Conservation (phyloP, 2,329 filamentous ascomycete genomes). For the Kalmusia sp. region DNA sequence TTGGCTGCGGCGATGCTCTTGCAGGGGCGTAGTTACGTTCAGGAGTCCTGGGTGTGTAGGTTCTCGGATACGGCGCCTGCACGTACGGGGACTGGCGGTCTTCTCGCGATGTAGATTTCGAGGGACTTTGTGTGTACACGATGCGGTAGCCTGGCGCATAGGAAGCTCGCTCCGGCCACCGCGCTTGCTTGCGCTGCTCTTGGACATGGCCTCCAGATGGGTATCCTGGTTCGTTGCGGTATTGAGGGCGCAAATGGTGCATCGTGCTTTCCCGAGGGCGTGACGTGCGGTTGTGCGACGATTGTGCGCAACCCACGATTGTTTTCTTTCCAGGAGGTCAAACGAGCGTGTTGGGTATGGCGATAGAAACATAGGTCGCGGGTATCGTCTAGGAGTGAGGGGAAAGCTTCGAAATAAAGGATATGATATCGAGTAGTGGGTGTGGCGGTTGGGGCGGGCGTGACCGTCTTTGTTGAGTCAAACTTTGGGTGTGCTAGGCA, state of each 20-base stretch:
- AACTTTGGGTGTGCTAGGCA: not conserved
- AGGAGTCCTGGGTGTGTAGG: not conserved
- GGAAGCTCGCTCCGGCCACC: not conserved
- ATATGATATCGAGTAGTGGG: too few species aligned
- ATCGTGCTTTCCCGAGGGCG: not conserved
- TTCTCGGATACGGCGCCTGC: not conserved
- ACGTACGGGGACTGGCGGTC: not conserved
- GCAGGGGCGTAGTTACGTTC: not conserved
- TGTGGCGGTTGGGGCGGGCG: not conserved
- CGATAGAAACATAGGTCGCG: not conserved
- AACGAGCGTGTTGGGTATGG: slow-evolving; percentile 1
- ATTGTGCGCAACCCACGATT: not conserved
- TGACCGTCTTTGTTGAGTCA: not conserved
- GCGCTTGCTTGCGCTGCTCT: not conserved
- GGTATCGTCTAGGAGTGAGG: too few species aligned
- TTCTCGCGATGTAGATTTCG: not conserved
- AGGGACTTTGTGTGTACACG: too few species aligned
- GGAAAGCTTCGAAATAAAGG: too few species aligned
- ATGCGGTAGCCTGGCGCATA: slow-evolving; percentile 3
- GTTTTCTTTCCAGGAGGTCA: not conserved
- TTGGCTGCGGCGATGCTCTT: not conserved
- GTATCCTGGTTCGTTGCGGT: too few species aligned
- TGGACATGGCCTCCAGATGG: not conserved
- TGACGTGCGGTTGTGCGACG: not conserved
- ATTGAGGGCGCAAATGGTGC: not conserved